These are phyloP conservation scores for Dimocarpus longan DNA, from an alignment of 345 rosid species.

Conservation along the genomic window DNA sequence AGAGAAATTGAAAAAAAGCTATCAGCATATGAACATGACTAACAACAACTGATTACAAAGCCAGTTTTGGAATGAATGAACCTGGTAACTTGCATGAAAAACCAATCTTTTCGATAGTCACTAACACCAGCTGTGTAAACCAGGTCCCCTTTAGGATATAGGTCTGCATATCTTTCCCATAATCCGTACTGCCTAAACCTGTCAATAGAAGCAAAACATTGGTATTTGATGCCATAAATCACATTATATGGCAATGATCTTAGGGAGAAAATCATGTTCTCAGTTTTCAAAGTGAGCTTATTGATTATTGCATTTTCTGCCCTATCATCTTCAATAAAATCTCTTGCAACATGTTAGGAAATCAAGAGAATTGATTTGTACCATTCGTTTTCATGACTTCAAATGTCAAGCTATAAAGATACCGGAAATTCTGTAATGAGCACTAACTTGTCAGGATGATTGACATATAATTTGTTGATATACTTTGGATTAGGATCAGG, in stretches of 20 bases:
- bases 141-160: slow-evolving; percentile 62
- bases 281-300: no score
- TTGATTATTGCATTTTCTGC: neutral
- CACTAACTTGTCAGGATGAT: slow-evolving; percentile 59
- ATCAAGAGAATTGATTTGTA: no score
- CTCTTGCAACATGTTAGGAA: no score
- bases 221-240: neutral
- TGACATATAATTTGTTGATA: slow-evolving; percentile 59
- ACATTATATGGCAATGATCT: neutral
- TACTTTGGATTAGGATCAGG: slow-evolving; percentile 76
- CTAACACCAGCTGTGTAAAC: slow-evolving; percentile 60
- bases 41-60: neutral
- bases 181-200: slow-evolving; percentile 86
- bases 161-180: slow-evolving; percentile 79
- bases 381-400: neutral
- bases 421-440: neutral
- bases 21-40: neutral
- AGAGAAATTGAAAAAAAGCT: neutral
- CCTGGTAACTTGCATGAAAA: slow-evolving; percentile 83
- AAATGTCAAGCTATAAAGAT: neutral
- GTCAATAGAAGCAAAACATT: neutral
- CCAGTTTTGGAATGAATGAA: slow-evolving; percentile 9
- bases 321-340: no score
- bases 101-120: slow-evolving; percentile 76
- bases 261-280: no score